Base-by-base conservation (phyloP, 257 asterid genomes). In the Avicennia marina region DNA sequence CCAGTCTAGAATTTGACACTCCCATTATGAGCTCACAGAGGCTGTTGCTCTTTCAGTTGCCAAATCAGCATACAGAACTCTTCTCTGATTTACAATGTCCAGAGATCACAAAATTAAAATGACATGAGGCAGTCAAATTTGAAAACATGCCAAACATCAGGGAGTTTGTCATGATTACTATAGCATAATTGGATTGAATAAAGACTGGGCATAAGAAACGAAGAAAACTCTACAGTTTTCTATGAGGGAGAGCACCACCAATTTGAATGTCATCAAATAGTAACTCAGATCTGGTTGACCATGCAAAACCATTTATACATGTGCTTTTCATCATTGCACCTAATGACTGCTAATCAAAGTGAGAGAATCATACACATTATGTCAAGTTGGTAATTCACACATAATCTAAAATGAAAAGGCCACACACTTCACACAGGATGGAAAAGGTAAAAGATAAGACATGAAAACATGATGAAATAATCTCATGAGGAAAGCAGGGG, bases 1-100 rank as follows among this genome's bases (percentile, higher is more conserved):
- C 97, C 40, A 71, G 36, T 70, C 77, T 78, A 34, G 98, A 93
- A 69, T 79, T 83, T 26, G 95, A 71, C 32, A 87, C 91, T 63
- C 98, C 98, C 98, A 93, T 93, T 58, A 12, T 36, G 3, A 53
- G 64, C 42, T 50, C 74, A 50, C 29, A 57, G 46, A 9, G 50
- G 34, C 9, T 24, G 19, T 54, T 47, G 50, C 60, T 62, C 63
- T 63, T 58, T 48, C 48, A 46, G n/a, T 27, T 40, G 66, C 39
- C 62, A 40, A 52, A 25, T 58, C 68, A 66, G 76, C 67, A 58
- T 50, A 38, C 27, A 12, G 58, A 27, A 21, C 61, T 60, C 62
- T 42, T 33, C 48, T 64, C 27, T 20, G 43, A 52, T 29, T 38
- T 19, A 62, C 51, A 36, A 32, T 56, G 60, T 44, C 71, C 72